phyloP scores from a whole-genome alignment of 108 stramenopile species.

The Conticribra guillardii region DNA sequence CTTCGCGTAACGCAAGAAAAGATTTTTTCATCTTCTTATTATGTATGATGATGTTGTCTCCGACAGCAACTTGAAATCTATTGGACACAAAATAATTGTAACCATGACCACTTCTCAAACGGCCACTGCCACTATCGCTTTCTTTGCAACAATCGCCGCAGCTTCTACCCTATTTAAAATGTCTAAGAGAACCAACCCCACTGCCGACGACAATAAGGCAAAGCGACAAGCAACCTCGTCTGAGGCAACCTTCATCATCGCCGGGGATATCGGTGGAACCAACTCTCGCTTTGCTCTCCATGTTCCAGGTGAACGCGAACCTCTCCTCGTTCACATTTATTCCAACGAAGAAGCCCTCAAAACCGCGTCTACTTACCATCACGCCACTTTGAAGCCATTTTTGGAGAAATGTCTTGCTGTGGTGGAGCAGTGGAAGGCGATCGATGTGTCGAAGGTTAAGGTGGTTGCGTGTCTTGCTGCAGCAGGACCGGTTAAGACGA shows the following conservation, averaged over 20 bases:
- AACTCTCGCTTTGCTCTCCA: conserved; percentile 85
- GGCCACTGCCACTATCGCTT: too few species aligned
- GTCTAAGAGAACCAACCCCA: background rate
- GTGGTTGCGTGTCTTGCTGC: conserved; percentile 88
- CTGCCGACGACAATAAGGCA: background rate
- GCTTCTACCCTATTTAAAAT: background rate
- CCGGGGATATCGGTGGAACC: conserved; percentile 93
- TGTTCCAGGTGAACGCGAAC: conserved; percentile 41
- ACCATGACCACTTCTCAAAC: too few species aligned
- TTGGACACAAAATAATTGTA: too few species aligned
- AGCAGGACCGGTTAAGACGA: conserved; percentile 90
- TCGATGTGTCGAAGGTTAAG: conserved; percentile 23
- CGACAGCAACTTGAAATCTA: too few species aligned
- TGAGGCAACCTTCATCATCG: conserved; percentile 64
- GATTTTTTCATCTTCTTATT: too few species aligned
- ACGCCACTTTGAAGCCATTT: conserved; percentile 69
- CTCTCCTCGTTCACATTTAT: conserved; percentile 59
- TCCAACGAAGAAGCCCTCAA: conserved; percentile 59
- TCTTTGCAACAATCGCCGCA: background rate
- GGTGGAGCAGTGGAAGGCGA: conserved; percentile 36
- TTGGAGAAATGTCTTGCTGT: conserved; percentile 66
- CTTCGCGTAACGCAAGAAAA: too few species aligned
- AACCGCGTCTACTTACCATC: conserved; percentile 46
- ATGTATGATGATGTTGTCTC: too few species aligned
- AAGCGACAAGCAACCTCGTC: too few species aligned